A percentile compares a stretch with the other conserved stretches of the same genome.
phyloP scores from a whole-genome alignment of 2,329 filamentous ascomycete species.

The Fusarium miscanthi region DNA sequence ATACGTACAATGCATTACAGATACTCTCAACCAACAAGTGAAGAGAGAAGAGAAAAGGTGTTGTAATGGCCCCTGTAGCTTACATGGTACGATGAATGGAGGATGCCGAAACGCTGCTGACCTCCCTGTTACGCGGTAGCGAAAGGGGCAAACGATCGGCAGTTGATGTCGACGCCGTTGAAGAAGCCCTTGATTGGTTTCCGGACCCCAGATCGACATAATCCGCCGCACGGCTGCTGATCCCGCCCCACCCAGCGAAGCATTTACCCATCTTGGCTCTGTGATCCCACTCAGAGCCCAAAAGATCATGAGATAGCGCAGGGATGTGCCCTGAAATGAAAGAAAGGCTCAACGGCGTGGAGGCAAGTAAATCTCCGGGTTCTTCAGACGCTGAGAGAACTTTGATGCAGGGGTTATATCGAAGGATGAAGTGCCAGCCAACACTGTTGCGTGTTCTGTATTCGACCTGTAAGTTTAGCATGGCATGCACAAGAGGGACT shows the following conservation, averaged over 20 bases:
- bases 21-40: neutral
- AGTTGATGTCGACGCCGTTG: neutral
- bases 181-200: neutral
- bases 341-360: neutral
- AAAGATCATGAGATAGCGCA: neutral
- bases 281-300: neutral
- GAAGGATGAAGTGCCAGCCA: neutral
- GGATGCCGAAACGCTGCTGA: neutral
- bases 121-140: neutral
- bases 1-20: neutral
- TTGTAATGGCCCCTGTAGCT: neutral
- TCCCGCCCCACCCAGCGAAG: constrained; percentile 4
- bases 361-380: neutral
- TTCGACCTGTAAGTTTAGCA: neutral
- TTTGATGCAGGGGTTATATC: neutral
- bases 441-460: neutral
- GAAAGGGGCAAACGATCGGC: constrained; percentile 2
- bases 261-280: neutral
- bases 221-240: neutral
- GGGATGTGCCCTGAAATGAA: neutral
- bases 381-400: no score
- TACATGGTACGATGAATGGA: constrained; percentile 1
- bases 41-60: neutral
- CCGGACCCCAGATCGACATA: neutral
- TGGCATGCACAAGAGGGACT: neutral